These are phyloP conservation scores for Aschersonia sp. DNA, from an alignment of 2,329 filamentous ascomycete genomes.

Conservation along the genomic window DNA sequence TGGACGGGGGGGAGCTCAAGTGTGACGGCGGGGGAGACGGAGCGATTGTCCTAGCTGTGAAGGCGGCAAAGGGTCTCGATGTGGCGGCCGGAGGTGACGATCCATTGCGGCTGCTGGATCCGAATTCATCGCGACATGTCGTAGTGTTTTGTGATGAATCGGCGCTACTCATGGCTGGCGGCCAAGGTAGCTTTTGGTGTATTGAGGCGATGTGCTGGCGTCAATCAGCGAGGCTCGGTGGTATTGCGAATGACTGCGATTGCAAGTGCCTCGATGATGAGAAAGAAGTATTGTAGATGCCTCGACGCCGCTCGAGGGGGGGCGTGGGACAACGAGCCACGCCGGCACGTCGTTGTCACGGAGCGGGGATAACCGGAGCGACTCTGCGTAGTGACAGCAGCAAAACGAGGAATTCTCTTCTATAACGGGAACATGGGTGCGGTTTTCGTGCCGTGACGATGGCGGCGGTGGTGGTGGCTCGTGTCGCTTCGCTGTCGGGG, in stretches of 20 bases:
- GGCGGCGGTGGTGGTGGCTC: background rate
- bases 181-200: background rate
- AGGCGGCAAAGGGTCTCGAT: constrained; percentile 7
- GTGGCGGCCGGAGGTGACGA: constrained; percentile 3
- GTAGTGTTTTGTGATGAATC: constrained; percentile 9
- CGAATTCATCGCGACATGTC: constrained; percentile 6
- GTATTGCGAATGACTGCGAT: no score
- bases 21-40: constrained; percentile 18
- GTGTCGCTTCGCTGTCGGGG: background rate
- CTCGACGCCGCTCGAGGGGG: no score
- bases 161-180: constrained; percentile 15
- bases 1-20: constrained; percentile 4
- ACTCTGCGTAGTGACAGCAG: background rate
- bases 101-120: constrained; percentile 2
- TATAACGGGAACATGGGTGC: background rate
- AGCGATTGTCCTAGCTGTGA: constrained; percentile 14
- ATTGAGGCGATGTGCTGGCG: no score
- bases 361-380: background rate
- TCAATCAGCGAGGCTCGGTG: no score
- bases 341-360: no score
- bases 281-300: no score
- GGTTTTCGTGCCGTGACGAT: background rate
- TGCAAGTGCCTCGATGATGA: no score
- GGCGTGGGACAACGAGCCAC: no score
- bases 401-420: background rate